Percentiles rank a stretch among this genome's conserved stretches.
These are phyloP conservation scores for Macrocybe sp. DNA, from an alignment of 1,284 basidiomycete genomes.

Conservation along the genomic window DNA sequence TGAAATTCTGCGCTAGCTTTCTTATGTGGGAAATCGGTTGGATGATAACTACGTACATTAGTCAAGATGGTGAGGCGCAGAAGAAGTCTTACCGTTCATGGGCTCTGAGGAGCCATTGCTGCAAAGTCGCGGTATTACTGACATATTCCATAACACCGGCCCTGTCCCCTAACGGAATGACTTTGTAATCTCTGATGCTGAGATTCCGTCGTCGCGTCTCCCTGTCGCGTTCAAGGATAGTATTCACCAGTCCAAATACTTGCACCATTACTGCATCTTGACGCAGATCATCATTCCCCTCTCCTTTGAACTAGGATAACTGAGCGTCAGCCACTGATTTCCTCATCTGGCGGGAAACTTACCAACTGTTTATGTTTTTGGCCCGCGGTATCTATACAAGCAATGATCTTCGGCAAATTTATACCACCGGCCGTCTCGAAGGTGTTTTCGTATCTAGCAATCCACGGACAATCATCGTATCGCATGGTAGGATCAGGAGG, in stretches of 20 bases:
- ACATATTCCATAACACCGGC: constrained; percentile 94
- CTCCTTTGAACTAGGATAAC: constrained; percentile 81
- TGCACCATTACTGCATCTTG: constrained; percentile 99
- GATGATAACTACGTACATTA: constrained; percentile 25
- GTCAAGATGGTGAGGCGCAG: constrained; percentile 1
- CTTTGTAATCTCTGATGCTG: constrained; percentile 80
- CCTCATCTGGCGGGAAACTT: constrained; percentile 20
- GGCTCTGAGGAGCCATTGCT: constrained; percentile 49
- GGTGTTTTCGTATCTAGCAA: constrained; percentile 53
- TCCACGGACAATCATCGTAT: constrained; percentile 67
- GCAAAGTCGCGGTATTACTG: constrained; percentile 68
- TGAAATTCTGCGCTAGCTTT: constrained; percentile 20
- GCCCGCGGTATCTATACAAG: constrained; percentile 70
- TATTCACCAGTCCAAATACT: constrained; percentile 89
- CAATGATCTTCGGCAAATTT: constrained; percentile 80
- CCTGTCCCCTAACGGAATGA: constrained; percentile 79
- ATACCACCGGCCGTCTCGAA: constrained; percentile 78
- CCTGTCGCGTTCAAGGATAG: constrained; percentile 69
- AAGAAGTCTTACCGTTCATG: constrained; percentile 51
- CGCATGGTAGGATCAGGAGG: constrained; percentile 67
- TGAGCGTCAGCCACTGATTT: constrained; percentile 3
- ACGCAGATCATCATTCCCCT: constrained; percentile 85
- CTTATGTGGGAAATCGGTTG: constrained; percentile 23
- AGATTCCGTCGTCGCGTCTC: constrained; percentile 74
- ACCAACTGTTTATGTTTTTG: constrained; percentile 79